Evolutionary conservation across 495 filamentous ascomycete genomes (phyloP).

Genomic region (Penicillium lividum): DNA sequence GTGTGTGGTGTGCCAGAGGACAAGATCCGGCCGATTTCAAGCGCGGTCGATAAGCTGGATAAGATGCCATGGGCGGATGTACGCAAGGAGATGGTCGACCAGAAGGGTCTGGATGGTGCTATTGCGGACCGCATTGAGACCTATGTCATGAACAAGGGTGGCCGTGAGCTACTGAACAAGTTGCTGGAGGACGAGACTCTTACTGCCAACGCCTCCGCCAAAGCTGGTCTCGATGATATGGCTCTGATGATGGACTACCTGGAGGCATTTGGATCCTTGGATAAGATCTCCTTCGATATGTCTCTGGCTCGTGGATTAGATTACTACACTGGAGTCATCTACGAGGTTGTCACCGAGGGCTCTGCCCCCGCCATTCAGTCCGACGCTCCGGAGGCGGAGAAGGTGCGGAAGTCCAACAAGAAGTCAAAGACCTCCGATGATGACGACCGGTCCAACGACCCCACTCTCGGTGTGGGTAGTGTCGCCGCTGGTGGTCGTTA

Average conservation of each 20-base stretch:
- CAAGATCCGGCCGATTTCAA: constrained; percentile 83
- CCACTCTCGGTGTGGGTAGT: constrained; percentile 78
- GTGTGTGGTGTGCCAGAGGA: constrained; percentile 86
- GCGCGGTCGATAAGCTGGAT: constrained; percentile 94
- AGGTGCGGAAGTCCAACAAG: constrained; percentile 56
- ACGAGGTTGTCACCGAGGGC: constrained; percentile 84
- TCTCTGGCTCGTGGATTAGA: constrained; percentile 83
- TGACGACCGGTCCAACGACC: constrained; percentile 81
- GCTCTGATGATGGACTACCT: constrained; percentile 78
- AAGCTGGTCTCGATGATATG: constrained; percentile 81
- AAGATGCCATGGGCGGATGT: constrained; percentile 92
- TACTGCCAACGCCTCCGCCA: constrained; percentile 66
- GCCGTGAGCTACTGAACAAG: constrained; percentile 65
- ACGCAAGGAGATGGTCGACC: constrained; percentile 86
- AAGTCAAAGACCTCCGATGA: constrained; percentile 62
- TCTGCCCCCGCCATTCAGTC: constrained; percentile 61
- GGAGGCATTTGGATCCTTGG: constrained; percentile 68
- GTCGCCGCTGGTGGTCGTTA: constrained; percentile 91
- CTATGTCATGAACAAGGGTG: constrained; percentile 71
- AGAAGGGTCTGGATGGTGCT: constrained; percentile 75
- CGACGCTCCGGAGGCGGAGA: constrained; percentile 47
- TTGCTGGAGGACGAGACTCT: constrained; percentile 64
- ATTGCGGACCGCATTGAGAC: constrained; percentile 84
- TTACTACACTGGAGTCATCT: constrained; percentile 95
- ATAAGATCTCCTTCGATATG: constrained; percentile 78